phyloP scores from a whole-genome alignment of 495 filamentous ascomycete genomes.

The Geoglossum glabrum region DNA sequence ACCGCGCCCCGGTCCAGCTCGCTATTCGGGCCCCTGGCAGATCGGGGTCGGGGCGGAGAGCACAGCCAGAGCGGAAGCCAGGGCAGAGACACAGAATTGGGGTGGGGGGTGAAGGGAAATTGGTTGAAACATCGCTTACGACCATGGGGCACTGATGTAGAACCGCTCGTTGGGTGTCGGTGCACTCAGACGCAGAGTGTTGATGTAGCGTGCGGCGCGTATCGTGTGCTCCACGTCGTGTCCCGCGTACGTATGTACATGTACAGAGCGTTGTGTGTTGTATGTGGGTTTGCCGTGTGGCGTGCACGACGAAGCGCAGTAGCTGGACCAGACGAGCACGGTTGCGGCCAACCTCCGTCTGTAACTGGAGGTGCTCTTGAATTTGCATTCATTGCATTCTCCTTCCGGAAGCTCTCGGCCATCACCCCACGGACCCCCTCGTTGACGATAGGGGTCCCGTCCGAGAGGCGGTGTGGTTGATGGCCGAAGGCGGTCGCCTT shows the following conservation, averaged over 20 bases:
- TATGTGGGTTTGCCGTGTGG: no score
- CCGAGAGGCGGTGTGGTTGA: background rate
- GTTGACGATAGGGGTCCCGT: background rate
- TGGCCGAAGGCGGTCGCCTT: background rate
- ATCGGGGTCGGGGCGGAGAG: background rate
- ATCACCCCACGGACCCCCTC: background rate
- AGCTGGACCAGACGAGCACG: no score
- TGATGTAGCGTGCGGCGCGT: background rate
- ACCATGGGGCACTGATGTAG: background rate
- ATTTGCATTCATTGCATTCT: no score
- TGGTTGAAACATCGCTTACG: background rate
- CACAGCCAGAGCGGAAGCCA: background rate
- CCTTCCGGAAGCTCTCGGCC: background rate
- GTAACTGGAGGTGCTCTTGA: no score
- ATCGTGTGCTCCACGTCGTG: no score
- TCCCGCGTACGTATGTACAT: no score
- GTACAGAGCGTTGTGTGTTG: no score
- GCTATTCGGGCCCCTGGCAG: background rate
- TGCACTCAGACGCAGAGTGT: background rate
- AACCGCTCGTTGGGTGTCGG: background rate
- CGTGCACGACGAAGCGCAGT: no score
- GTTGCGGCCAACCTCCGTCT: background rate
- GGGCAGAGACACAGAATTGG: no score
- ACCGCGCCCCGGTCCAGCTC: background rate
- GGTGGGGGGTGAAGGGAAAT: no score